Evolutionary conservation across 139 green algal species (phyloP), one percentile per base, ranked within the genome.

Genomic region (Coelastrella sp.): DNA sequence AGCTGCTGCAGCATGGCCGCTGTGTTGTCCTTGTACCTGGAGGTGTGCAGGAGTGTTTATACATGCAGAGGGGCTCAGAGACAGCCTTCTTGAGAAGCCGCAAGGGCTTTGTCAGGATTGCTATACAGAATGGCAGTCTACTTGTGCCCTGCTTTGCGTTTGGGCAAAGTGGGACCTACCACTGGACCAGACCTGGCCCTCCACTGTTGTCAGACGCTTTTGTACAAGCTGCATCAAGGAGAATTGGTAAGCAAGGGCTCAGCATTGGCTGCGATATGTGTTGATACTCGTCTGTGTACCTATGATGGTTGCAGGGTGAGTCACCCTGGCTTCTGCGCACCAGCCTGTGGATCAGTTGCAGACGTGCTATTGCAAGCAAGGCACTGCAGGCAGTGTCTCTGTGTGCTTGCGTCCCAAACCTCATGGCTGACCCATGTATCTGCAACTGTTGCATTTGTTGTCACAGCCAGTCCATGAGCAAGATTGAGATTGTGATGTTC

Each of bases 91-190:
- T 98, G 7, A 74, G 73, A 0, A 83, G 73, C 2, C 66, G 95
- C 48, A 86, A 79, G 23, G 95, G 95, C 43, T 98, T 98, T 79
- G 86, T 98, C 6, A 84, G 88, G 25, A 53, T 97, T 35, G 94
- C 94, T 15, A 85, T 98, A 62, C 88, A 94, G 74, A 67, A 79
- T 15, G 93, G 93, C 34, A 84, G 90, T 4, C 17, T 37, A 23
- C 38, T 98, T 4, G 85, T 99, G 53, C 96, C 96, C 7, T 92
- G 92, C 23, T 98, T 96, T 90, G 88, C 88, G 0, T 98, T 99
- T 80, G 96, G 95, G n/a, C 96, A 98, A 89, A 93, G 83, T 2
- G 71, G 92, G 0, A 81, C 91, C 1, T 98, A 95, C 91, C 85
- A 38, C 50, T 96, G 87, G 87, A 53, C 64, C 3, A 81, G 88